phyloP scores from a whole-genome alignment of 257 asterid genomes.

The Scutellaria minor region DNA sequence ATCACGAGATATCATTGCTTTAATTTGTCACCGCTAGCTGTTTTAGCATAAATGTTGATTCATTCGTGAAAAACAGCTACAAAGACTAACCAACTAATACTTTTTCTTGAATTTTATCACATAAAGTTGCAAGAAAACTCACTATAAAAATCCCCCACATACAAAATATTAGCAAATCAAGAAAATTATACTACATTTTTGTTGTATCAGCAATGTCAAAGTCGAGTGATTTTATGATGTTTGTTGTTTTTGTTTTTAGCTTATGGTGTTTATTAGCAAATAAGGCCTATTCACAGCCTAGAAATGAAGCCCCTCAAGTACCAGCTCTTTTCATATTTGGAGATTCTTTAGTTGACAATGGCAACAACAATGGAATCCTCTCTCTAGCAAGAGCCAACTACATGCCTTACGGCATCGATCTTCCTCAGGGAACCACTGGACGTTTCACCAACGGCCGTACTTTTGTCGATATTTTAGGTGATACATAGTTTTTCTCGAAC shows the following conservation, averaged over 20 bases:
- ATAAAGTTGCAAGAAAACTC: constrained; percentile 22
- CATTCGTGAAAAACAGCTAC: constrained; percentile 47
- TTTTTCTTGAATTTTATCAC: constrained; percentile 34
- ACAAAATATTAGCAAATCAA: no score
- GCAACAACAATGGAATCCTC: constrained; percentile 78
- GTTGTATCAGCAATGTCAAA: constrained; percentile 32
- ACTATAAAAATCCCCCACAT: constrained; percentile 30
- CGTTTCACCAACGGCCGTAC: constrained; percentile 94
- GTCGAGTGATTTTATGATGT: constrained; percentile 35
- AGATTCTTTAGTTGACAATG: constrained; percentile 90
- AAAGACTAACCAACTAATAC: constrained; percentile 17
- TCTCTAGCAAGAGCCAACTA: constrained; percentile 83
- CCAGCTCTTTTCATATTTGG: constrained; percentile 82
- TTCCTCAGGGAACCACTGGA: constrained; percentile 79
- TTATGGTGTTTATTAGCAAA: constrained; percentile 37
- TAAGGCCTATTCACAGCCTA: constrained; percentile 48
- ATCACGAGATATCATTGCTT: constrained; percentile 53
- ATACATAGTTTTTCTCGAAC: background rate
- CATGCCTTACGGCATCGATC: constrained; percentile 83
- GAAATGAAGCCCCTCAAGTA: constrained; percentile 41
- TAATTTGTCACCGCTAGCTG: constrained; percentile 42
- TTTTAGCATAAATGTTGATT: background rate
- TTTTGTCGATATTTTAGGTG: constrained; percentile 78
- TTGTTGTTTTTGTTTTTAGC: constrained; percentile 23
- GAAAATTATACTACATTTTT: background rate